These are phyloP conservation scores for Westerdykella ornata DNA, from an alignment of 2,329 filamentous ascomycete species.

Conservation along the genomic window DNA sequence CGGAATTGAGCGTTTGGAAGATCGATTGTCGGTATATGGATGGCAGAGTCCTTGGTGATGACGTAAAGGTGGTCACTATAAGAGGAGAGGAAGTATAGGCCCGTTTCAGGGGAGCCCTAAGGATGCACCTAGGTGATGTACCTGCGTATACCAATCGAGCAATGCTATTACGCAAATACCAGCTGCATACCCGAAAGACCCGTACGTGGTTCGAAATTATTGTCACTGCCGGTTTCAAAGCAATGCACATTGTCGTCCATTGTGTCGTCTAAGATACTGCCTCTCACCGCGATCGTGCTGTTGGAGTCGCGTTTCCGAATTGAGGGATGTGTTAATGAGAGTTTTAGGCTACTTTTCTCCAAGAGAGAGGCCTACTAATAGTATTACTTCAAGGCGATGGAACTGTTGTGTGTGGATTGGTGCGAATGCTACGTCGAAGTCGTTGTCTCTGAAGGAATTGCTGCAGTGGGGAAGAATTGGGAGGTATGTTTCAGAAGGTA, in stretches of 20 bases:
- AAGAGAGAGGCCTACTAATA: slow-evolving; percentile 23
- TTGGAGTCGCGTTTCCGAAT: slow-evolving; percentile 44
- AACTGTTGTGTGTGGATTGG: too few relatives aligned
- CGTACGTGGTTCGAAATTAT: not conserved
- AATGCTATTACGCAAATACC: too few relatives aligned
- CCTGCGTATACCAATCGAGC: too few relatives aligned
- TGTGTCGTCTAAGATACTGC: not conserved
- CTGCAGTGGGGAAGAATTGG: slow-evolving; percentile 48
- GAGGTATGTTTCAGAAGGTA: slow-evolving; percentile 43
- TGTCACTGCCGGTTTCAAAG: not conserved
- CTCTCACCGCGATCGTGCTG: slow-evolving; percentile 33
- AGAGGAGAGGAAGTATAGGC: too few relatives aligned
- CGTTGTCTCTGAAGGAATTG: slow-evolving; percentile 44
- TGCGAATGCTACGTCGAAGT: slow-evolving; percentile 40
- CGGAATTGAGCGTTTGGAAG: too few relatives aligned
- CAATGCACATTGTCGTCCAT: not conserved
- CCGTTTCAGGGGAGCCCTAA: too few relatives aligned
- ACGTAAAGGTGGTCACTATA: too few relatives aligned
- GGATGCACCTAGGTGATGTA: too few relatives aligned
- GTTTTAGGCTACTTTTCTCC: slow-evolving; percentile 33
- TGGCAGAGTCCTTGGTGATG: too few relatives aligned
- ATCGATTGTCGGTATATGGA: too few relatives aligned
- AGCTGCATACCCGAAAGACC: not conserved
- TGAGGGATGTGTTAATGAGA: too few relatives aligned
- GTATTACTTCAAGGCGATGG: too few relatives aligned